Evolutionary conservation across 768 basidiomycete species (phyloP).

Genomic region (Podaxis sp.): DNA sequence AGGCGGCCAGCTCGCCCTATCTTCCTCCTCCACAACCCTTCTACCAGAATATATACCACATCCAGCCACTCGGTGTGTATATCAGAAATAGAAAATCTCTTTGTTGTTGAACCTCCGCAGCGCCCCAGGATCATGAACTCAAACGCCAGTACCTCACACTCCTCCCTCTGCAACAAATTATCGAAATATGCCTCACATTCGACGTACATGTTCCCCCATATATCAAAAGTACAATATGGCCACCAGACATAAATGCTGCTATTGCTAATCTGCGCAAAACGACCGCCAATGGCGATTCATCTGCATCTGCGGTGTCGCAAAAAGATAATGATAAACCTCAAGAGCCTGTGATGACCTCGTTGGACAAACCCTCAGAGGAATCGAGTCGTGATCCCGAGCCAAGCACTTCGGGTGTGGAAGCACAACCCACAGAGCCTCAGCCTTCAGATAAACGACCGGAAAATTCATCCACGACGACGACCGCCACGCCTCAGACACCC

Average conservation of each 20-base stretch:
- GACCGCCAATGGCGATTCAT: slow-evolving; percentile 20
- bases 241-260: slow-evolving; percentile 62
- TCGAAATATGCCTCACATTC: slow-evolving; percentile 75
- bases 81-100: slow-evolving; percentile 19
- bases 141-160: slow-evolving; percentile 73
- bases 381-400: background rate
- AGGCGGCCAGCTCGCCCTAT: slow-evolving; percentile 43
- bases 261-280: slow-evolving; percentile 53
- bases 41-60: slow-evolving; percentile 37
- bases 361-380: slow-evolving; percentile 5
- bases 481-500: slow-evolving; percentile 14
- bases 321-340: slow-evolving; percentile 11
- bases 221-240: slow-evolving; percentile 70
- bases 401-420: slow-evolving; percentile 16
- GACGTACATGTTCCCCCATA: slow-evolving; percentile 68
- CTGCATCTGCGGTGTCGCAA: slow-evolving; percentile 5
- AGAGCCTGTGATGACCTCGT: slow-evolving; percentile 13
- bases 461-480: slow-evolving; percentile 12
- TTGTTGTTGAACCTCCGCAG: slow-evolving; percentile 21
- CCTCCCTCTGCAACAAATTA: slow-evolving; percentile 67
- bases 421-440: slow-evolving; percentile 22
- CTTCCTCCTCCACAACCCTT: slow-evolving; percentile 35
- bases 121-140: slow-evolving; percentile 54
- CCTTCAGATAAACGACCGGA: slow-evolving; percentile 21
- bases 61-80: slow-evolving; percentile 28